Conservation (phyloP, 257 asterid species). For the Phtheirospermum japonicum region DNA sequence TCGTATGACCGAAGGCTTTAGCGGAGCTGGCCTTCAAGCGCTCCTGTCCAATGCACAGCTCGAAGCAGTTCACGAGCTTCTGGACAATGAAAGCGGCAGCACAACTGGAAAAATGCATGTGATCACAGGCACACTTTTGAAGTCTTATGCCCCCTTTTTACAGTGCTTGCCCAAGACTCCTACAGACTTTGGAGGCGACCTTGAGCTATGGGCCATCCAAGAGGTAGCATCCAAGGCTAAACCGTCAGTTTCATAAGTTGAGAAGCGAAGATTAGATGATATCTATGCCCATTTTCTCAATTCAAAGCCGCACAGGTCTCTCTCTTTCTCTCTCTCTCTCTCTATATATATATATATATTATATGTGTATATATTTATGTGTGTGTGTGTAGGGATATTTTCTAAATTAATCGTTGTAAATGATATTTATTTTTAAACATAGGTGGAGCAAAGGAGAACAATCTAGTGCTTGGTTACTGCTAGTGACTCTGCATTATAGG, state of each 20-base stretch:
- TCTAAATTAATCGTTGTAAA: no score
- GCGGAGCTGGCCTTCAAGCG: constrained; percentile 98
- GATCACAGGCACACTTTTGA: constrained; percentile 57
- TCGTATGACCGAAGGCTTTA: constrained; percentile 74
- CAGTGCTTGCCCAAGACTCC: no score
- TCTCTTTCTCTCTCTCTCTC: constrained; percentile 30
- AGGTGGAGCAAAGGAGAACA: no score
- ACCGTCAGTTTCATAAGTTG: constrained; percentile 81
- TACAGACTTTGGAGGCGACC: no score
- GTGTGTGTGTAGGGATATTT: no score
- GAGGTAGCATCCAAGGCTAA: constrained; percentile 72
- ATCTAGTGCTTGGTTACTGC: no score
- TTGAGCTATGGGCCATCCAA: no score
- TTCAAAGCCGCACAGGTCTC: constrained; percentile 77
- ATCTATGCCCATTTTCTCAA: constrained; percentile 85
- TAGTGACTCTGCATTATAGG: no score
- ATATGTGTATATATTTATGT: no score
- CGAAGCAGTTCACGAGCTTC: constrained; percentile 77
- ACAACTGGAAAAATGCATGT: constrained; percentile 55
- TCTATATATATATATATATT: no score
- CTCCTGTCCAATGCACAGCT: constrained; percentile 92
- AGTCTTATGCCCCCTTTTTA: no score
- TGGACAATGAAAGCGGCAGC: constrained; percentile 43
- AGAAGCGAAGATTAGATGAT: constrained; percentile 65
- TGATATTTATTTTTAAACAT: no score